Conservation (phyloP, 352 stramenopile genomes). For the Globisporangium ultimum region DNA sequence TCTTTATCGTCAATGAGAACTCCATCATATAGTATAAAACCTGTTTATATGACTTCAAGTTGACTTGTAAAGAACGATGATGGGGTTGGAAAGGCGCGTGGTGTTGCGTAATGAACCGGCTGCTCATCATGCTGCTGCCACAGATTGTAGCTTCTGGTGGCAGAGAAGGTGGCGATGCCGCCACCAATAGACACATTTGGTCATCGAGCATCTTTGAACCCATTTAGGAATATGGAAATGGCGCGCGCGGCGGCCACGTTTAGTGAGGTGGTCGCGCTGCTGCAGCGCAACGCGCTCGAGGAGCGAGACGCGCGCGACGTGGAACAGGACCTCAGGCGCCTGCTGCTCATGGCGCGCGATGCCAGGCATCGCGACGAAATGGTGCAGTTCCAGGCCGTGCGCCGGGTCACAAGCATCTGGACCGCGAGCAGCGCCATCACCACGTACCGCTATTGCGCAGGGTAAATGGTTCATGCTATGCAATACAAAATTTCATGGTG, state of each 20-base stretch:
- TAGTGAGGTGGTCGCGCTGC: slow-evolving; percentile 52
- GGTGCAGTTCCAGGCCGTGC: slow-evolving; percentile 54
- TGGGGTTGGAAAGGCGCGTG: no score
- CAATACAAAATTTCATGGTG: no score
- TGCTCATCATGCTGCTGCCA: no score
- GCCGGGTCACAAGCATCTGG: slow-evolving; percentile 38
- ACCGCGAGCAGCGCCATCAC: slow-evolving; percentile 12
- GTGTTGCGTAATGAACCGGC: no score
- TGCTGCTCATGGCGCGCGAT: slow-evolving; percentile 57
- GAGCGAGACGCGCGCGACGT: slow-evolving; percentile 36
- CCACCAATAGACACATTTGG: no score
- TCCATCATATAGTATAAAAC: no score
- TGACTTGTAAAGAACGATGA: no score
- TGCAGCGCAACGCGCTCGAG: slow-evolving; percentile 45
- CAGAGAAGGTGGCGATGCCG: no score
- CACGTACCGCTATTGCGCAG: slow-evolving; percentile 31
- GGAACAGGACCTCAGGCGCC: slow-evolving; percentile 42
- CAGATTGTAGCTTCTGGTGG: no score
- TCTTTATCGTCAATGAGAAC: no score
- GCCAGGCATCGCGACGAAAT: slow-evolving; percentile 44
- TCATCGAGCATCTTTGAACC: no score
- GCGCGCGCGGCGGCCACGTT: slow-evolving; percentile 18
- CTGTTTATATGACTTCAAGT: no score
- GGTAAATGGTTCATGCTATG: slow-evolving; percentile 14
- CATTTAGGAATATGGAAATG: not conserved